Base-by-base conservation (phyloP, 1,284 basidiomycete species). In the Leccinum fuscescens region DNA sequence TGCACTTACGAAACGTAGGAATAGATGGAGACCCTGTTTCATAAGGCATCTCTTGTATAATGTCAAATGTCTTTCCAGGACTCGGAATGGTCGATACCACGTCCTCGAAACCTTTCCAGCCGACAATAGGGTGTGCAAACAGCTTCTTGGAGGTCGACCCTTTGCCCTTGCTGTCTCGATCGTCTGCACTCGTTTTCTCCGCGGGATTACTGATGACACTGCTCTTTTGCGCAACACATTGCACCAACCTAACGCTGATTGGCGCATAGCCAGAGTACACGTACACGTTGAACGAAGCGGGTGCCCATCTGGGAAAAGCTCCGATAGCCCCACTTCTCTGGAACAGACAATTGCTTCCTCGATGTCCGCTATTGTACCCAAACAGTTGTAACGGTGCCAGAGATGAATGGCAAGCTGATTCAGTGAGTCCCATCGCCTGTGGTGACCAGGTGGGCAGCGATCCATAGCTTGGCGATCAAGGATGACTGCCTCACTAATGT, bases 181-280 rank as follows among this genome's bases (percentile, higher is more conserved):
- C 76, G 56, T 78, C 78, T 42, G 70, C 72, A 44, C 62, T 67
- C 14, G 68, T 63, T 72, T 82, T 86, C 68, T 84, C 84, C 37
- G 79, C 81, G 52, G 89, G 86, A 68, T 89, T 91, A 69, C 87
- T 90, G 61, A 96, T 77, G 29, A 98, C 88, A 2, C 92, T 90
- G 56, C 91, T 91, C 74, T 94, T 94, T 79, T 97, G 90, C 53
- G 89, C 88, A 24, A 96, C 85, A 67, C 93, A 96, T 75, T 99
- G 96, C 6, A 98, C 90, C 2, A 99, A 82, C 11, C 97, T 86
- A 6, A 98, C 77, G 68, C 90, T 94, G 64, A 98, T 85, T 11
- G 97, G 97, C 2, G 97, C 96, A 74, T 96, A 99, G 8, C 97
- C 97, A 1, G 94, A 97, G 78, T 98, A 99, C 42, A 93, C 92